phyloP scores from a whole-genome alignment of 192 early-diverging fungal genomes.

The Coemansia sp. region DNA sequence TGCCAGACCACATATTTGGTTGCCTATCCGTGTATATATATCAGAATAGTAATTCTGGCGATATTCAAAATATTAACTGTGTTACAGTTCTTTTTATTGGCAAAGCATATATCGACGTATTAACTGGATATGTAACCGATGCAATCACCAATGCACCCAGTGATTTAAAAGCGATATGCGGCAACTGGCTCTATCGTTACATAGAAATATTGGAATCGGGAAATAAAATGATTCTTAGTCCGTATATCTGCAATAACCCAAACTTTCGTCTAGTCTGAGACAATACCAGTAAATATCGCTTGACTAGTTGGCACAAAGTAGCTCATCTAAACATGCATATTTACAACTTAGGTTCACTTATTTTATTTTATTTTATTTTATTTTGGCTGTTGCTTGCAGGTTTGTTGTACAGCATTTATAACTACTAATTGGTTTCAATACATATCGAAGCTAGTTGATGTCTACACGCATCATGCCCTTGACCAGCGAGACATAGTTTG shows the following conservation, averaged over 20 bases:
- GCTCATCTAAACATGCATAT: too few relatives aligned
- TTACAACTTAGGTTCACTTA: too few relatives aligned
- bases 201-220: neutral
- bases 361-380: too few relatives aligned
- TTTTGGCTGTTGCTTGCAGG: too few relatives aligned
- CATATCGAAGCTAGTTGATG: neutral
- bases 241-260: neutral
- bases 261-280: neutral
- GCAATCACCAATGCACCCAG: neutral
- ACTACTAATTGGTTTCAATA: neutral
- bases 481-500: constrained; percentile 48
- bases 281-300: neutral
- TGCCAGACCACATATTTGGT: neutral
- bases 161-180: neutral
- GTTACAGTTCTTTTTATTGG: neutral
- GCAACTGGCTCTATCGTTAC: neutral
- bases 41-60: neutral
- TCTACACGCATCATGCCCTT: constrained; percentile 49
- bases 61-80: neutral
- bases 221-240: neutral
- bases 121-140: neutral
- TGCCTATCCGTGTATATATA: neutral
- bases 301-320: neutral
- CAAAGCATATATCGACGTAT: neutral
- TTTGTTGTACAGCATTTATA: neutral